Evolutionary conservation across 352 stramenopile species (phyloP).

Genomic region (Thraustotheca clavata): DNA sequence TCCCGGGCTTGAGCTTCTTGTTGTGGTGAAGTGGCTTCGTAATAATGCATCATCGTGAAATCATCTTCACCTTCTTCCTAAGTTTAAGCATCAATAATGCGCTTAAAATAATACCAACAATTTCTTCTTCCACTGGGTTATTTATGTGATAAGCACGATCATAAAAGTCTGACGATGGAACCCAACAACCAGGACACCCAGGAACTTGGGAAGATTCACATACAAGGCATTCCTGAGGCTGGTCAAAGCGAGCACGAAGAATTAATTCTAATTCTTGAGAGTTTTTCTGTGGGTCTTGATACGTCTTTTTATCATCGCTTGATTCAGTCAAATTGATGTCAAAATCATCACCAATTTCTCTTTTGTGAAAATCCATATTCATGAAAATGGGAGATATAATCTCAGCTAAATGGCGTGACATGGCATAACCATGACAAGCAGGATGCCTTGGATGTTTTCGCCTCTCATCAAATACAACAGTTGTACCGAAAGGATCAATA

Average conservation of each 20-base stretch:
- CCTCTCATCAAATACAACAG: neutral
- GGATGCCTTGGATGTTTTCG: constrained; percentile 30
- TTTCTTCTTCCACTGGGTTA: constrained; percentile 29
- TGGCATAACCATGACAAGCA: constrained; percentile 43
- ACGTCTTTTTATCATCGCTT: constrained; percentile 12
- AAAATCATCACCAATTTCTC: constrained; percentile 34
- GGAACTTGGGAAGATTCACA: constrained; percentile 28
- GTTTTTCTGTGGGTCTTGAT: constrained; percentile 28
- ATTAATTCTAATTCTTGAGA: constrained; percentile 29
- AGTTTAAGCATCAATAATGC: constrained; percentile 20
- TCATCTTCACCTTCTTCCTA: no score
- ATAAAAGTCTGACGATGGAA: constrained; percentile 38
- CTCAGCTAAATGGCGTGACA: constrained; percentile 35
- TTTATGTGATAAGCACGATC: constrained; percentile 28
- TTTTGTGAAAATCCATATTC: constrained; percentile 42
- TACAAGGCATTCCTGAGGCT: constrained; percentile 26
- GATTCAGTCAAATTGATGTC: constrained; percentile 25
- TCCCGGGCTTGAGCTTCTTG: constrained; percentile 17
- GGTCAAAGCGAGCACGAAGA: constrained; percentile 29
- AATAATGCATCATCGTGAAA: neutral
- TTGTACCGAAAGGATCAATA: constrained; percentile 25
- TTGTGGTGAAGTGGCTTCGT: constrained; percentile 1
- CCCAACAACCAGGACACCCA: constrained; percentile 63
- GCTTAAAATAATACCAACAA: constrained; percentile 18
- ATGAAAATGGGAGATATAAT: constrained; percentile 65